These are phyloP conservation scores for Phytophthora quininea DNA, from an alignment of 352 stramenopile species.

Conservation along the genomic window DNA sequence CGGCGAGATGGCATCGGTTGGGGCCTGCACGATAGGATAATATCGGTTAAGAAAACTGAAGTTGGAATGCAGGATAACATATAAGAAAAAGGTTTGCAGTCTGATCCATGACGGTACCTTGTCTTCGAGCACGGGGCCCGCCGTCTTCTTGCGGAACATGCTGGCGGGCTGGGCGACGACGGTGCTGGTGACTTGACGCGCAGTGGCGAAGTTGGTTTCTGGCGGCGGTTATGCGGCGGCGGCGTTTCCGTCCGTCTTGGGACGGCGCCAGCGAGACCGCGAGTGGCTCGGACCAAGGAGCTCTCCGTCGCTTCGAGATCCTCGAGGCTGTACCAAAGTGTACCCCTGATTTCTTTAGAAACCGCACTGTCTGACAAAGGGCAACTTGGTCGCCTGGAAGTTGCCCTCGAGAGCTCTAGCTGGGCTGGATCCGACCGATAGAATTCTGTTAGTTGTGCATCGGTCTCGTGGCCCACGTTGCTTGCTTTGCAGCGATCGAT, in stretches of 20 bases:
- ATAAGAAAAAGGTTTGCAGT: too few relatives aligned
- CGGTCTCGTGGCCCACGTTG: too few relatives aligned
- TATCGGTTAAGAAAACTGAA: too few relatives aligned
- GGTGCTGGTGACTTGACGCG: neutral
- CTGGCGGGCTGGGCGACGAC: slow-evolving; percentile 8
- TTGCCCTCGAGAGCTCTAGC: too few relatives aligned
- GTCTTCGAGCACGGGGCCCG: slow-evolving; percentile 24
- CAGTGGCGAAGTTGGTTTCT: neutral
- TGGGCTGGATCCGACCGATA: too few relatives aligned
- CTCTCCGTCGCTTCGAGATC: neutral
- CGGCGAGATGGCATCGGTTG: slow-evolving; percentile 60
- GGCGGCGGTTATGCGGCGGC: neutral
- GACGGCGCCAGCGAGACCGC: neutral
- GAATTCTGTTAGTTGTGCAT: too few relatives aligned
- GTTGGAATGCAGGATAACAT: too few relatives aligned
- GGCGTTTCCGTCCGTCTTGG: neutral
- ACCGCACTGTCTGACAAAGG: too few relatives aligned
- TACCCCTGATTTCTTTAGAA: too few relatives aligned
- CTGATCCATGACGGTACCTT: slow-evolving; percentile 19
- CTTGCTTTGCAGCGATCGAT: too few relatives aligned
- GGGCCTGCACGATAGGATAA: slow-evolving; percentile 27
- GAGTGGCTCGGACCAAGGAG: neutral
- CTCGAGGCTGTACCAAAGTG: neutral
- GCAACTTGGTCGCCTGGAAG: too few relatives aligned
- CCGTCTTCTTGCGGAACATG: slow-evolving; percentile 55